Base-by-base conservation (phyloP, 768 basidiomycete species). In the Lanmaoa pseudosensibilis region DNA sequence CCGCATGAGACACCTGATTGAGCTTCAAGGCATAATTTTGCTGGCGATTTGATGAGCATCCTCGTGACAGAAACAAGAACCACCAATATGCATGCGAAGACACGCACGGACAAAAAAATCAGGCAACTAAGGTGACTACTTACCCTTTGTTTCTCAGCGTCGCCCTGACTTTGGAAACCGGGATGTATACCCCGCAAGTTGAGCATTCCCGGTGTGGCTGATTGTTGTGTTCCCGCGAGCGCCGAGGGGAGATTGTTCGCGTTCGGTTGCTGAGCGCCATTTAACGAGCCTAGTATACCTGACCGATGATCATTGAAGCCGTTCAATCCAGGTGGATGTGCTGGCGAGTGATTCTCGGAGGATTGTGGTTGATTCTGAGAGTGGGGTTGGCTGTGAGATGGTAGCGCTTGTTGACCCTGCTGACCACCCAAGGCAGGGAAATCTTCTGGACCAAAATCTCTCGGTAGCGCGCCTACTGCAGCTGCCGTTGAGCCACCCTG, bases 371-470 rank as follows among this genome's bases (percentile, higher is more conserved):
- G 69, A 52, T 65, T 71, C 58, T 73, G 63, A 32, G 64, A 65
- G 48, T 65, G 68, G 25, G 64, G 68, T 44, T 70, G 67, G 49
- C 49, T 66, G 37, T 70, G 71, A 18, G 70, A 64, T 19, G 61
- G 34, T 4, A 65, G 37, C 3, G 59, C 10, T 39, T 69, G 69
- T 46, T 55, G 76, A 55, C 60, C 80, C 55, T 77, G 73, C 62
- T 82, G 85, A 50, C 86, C 88, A 12, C 91, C 88, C 27, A 94
- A 76, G 18, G 92, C 92, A 49, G 92, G 92, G 69, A 94, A 94
- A 75, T 94, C 92, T 62, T 93, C 91, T 39, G 87, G 84, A n/a
- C 87, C 88, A 58, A 94, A 90, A 69, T 71, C 75, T 69, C 56
- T 59, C 16, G 44, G 53, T 45, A 67, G 69, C 6, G 51, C 33